Conservation (phyloP, 306 rosid genomes). For the Crataegus laevigata region DNA sequence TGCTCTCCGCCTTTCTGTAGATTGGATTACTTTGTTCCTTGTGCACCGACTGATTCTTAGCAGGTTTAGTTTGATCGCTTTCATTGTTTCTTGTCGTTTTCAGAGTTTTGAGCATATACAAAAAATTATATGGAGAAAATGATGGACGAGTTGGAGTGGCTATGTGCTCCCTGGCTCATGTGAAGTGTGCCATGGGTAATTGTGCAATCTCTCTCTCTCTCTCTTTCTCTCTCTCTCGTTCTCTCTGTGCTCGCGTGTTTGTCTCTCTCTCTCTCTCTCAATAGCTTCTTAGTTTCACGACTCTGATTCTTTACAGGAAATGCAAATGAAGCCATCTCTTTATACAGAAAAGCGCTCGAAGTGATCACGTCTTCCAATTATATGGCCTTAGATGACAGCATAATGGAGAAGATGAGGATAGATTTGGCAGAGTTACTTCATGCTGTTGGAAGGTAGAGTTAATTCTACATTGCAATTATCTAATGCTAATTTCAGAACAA, state of each 20-base stretch:
- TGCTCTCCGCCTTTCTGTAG: constrained; percentile 1
- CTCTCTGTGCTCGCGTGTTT: neutral
- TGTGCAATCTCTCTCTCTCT: constrained; percentile 10
- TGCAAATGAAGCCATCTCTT: constrained; percentile 63
- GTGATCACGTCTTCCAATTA: constrained; percentile 61
- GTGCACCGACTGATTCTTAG: neutral
- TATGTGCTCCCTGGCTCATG: constrained; percentile 74
- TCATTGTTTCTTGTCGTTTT: constrained; percentile 10
- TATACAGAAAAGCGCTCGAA: constrained; percentile 58
- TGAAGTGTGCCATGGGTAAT: constrained; percentile 76
- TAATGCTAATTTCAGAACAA: neutral
- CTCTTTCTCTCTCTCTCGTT: constrained; percentile 6
- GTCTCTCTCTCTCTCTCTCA: neutral
- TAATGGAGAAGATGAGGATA: constrained; percentile 72
- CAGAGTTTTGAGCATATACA: constrained; percentile 61
- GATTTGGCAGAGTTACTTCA: constrained; percentile 87
- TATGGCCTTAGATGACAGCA: constrained; percentile 58
- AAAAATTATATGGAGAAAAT: constrained; percentile 57
- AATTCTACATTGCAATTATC: constrained; percentile 8
- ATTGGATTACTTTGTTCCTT: constrained; percentile 3
- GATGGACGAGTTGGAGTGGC: constrained; percentile 93
- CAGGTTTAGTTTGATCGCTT: constrained; percentile 6
- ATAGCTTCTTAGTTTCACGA: constrained; percentile 1
- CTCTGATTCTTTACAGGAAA: constrained; percentile 45
- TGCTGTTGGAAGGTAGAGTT: constrained; percentile 62